Conservation (phyloP, 192 early-diverging fungal genomes). For the Coemansia sp. region DNA sequence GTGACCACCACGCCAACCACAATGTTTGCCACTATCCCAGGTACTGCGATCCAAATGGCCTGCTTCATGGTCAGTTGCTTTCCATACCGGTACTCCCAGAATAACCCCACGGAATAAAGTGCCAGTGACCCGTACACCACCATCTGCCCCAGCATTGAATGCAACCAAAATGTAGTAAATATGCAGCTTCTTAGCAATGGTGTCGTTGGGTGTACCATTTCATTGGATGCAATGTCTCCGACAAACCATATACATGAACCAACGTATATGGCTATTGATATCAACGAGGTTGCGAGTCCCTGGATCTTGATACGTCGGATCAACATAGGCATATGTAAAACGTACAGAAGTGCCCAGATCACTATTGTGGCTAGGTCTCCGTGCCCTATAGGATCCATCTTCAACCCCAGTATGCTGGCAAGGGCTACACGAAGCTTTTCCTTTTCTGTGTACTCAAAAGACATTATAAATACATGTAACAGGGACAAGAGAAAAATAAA, state of each 20-base stretch:
- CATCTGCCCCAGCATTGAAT: constrained; percentile 26
- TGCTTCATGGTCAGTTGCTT: no score
- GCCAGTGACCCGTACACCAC: constrained; percentile 1
- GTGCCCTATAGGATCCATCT: constrained; percentile 32
- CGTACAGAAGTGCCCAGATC: constrained; percentile 6
- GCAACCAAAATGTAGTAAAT: constrained; percentile 31
- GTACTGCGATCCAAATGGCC: no score
- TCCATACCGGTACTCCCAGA: constrained; percentile 3
- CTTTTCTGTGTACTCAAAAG: constrained; percentile 23
- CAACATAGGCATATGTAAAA: no score
- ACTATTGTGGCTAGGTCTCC: constrained; percentile 21
- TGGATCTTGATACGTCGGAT: no score
- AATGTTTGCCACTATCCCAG: background rate
- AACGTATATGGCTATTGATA: no score
- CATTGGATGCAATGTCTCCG: constrained; percentile 32
- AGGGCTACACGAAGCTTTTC: constrained; percentile 29
- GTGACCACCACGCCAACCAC: constrained; percentile 10
- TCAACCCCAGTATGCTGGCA: constrained; percentile 20
- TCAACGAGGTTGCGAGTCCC: no score
- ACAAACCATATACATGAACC: constrained; percentile 41
- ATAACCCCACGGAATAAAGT: background rate
- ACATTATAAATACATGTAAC: constrained; percentile 5
- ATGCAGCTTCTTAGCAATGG: constrained; percentile 18
- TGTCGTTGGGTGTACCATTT: constrained; percentile 18
- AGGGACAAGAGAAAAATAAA: background rate